Evolutionary conservation across 1,284 basidiomycete species (phyloP).

Genomic region (Fomitopsis schrenkii): DNA sequence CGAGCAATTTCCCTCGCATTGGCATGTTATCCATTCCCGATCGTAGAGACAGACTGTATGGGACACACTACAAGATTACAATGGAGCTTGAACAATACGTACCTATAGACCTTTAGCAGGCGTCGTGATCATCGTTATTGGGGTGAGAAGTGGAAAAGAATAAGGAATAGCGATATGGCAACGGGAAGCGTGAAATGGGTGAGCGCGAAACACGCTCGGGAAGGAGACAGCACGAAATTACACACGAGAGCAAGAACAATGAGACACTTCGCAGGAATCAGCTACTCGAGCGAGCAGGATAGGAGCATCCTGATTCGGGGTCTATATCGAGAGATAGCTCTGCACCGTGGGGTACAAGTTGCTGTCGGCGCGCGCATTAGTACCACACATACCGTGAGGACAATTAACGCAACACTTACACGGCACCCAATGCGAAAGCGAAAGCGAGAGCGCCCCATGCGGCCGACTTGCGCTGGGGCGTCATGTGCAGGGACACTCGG

Average conservation of each 20-base stretch:
- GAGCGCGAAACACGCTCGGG: neutral
- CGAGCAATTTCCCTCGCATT: neutral
- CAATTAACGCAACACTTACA: constrained; percentile 42
- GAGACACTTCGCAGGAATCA: neutral
- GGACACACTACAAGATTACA: constrained; percentile 4
- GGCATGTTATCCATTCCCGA: neutral
- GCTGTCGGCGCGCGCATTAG: neutral
- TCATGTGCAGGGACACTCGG: constrained; percentile 47
- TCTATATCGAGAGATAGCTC: constrained; percentile 1
- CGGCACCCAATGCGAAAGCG: constrained; percentile 65
- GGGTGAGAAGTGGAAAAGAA: neutral
- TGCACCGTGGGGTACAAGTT: constrained; percentile 1
- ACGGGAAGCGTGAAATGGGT: neutral
- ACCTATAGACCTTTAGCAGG: neutral
- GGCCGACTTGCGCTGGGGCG: constrained; percentile 59
- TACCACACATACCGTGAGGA: neutral
- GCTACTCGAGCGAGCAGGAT: neutral
- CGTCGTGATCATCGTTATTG: neutral
- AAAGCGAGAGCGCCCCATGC: constrained; percentile 77
- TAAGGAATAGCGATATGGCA: constrained; percentile 1
- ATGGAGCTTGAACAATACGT: neutral
- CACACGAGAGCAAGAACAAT: neutral
- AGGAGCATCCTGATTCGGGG: neutral
- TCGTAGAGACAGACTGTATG: neutral
- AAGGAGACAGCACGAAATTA: neutral